Evolutionary conservation across 2,329 filamentous ascomycete genomes (phyloP).

Genomic region (Alternaria triticimaculans): DNA sequence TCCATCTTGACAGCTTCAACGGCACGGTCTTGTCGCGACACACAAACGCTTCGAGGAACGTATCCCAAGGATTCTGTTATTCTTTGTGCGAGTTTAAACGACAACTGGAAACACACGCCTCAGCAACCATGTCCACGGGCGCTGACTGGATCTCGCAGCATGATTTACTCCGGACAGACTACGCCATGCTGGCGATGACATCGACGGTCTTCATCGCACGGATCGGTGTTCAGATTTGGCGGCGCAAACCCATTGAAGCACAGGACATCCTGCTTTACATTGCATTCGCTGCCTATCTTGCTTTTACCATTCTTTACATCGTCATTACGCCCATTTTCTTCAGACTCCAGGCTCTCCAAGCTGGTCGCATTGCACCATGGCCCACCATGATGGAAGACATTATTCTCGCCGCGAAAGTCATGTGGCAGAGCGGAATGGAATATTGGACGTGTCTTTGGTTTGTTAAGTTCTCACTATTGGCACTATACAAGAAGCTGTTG

Average conservation of each 20-base stretch:
- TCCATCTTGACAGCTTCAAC: background rate
- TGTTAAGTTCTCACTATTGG: conserved; percentile 51
- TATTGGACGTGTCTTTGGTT: conserved; percentile 52
- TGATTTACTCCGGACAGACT: conserved; percentile 19
- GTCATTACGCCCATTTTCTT: conserved; percentile 45
- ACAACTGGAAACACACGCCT: background rate
- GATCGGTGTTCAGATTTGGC: conserved; percentile 17
- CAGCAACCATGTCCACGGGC: conserved; percentile 19
- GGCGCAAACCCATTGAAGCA: conserved; percentile 8
- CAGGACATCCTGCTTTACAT: conserved; percentile 33
- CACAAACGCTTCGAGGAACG: background rate
- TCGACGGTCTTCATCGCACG: conserved; percentile 24
- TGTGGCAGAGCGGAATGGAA: conserved; percentile 49
- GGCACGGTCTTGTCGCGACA: background rate
- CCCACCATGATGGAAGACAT: conserved; percentile 40
- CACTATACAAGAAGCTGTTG: conserved; percentile 50
- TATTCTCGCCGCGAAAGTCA: conserved; percentile 43
- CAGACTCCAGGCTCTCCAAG: conserved; percentile 33
- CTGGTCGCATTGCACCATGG: conserved; percentile 33
- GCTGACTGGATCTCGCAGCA: conserved; percentile 22
- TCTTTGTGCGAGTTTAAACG: background rate
- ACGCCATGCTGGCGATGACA: conserved; percentile 25
- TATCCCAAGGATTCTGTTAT: background rate
- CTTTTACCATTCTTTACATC: conserved; percentile 42
- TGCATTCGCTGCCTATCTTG: conserved; percentile 37